A percentile compares a stretch with the other conserved stretches of the same genome.
Evolutionary conservation across 1,284 basidiomycete species (phyloP).

Genomic region (Irpex sp.): DNA sequence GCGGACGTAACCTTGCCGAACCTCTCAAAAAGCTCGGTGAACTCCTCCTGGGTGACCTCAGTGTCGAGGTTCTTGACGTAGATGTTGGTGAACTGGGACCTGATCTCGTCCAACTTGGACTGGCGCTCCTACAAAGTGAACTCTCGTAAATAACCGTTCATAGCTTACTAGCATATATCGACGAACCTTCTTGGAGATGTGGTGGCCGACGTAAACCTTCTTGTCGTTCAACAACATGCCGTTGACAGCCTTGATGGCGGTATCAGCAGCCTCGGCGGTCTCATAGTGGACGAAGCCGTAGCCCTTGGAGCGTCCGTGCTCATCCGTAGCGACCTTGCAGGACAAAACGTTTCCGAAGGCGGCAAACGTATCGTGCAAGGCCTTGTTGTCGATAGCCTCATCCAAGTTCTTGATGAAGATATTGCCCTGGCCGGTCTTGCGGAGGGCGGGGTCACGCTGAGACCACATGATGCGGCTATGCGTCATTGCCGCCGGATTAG

Average conservation of each 20-base stretch:
- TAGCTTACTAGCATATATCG: neutral
- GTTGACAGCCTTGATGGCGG: conserved; percentile 97
- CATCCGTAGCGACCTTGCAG: conserved; percentile 98
- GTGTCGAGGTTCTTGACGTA: conserved; percentile 97
- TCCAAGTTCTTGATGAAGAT: conserved; percentile 99
- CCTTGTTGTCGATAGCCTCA: conserved; percentile 99
- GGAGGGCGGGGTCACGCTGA: conserved; percentile 97
- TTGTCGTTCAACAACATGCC: conserved; percentile 99
- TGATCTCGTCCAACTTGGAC: conserved; percentile 98
- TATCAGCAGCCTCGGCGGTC: conserved; percentile 94
- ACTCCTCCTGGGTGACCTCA: conserved; percentile 85
- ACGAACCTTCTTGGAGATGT: conserved; percentile 92
- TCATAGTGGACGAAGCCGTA: conserved; percentile 99
- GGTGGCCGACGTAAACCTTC: conserved; percentile 98
- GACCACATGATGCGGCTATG: conserved; percentile 99
- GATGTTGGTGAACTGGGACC: conserved; percentile 96
- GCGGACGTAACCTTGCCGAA: conserved; percentile 92
- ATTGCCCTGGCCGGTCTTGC: conserved; percentile 99
- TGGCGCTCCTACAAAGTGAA: conserved; percentile 71
- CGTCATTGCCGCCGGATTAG: conserved; percentile 11
- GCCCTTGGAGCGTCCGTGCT: conserved; percentile 89
- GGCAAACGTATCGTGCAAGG: conserved; percentile 98
- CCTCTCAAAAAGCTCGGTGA: conserved; percentile 77
- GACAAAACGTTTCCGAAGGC: conserved; percentile 99
- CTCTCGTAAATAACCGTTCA: neutral